A percentile compares a stretch with the other conserved stretches of the same genome.
phyloP scores from a whole-genome alignment of 176 grass and related monocot species.

The Musa itinerans region DNA sequence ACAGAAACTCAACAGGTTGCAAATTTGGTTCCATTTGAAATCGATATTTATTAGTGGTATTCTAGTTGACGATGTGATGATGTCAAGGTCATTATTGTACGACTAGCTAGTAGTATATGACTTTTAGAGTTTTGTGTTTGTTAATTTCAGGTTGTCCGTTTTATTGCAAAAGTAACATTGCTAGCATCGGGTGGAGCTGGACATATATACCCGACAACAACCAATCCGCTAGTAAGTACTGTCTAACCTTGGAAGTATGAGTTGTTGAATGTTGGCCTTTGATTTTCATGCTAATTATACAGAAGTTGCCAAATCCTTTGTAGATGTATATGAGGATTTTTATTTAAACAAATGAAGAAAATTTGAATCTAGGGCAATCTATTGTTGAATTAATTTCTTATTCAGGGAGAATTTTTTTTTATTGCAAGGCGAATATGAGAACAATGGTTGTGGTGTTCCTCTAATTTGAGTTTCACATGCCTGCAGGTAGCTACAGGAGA shows the following conservation, averaged over 20 bases:
- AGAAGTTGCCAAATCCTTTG: too few relatives aligned
- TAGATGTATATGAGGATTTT: too few relatives aligned
- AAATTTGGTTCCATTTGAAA: conserved; percentile 12
- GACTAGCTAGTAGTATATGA: conserved; percentile 2
- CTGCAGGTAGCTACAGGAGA: conserved; percentile 89
- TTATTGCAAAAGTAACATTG: conserved; percentile 88
- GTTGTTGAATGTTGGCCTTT: neutral
- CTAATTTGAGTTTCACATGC: neutral
- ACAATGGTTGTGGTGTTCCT: neutral
- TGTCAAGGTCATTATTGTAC: neutral
- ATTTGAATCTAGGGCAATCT: too few relatives aligned
- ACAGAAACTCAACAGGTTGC: conserved; percentile 64
- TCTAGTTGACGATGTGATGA: neutral
- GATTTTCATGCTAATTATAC: too few relatives aligned
- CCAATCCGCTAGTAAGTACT: conserved; percentile 66
- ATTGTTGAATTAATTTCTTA: too few relatives aligned
- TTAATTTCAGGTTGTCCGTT: conserved; percentile 54
- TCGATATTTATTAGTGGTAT: neutral
- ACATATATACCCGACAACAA: conserved; percentile 93
- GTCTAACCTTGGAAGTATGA: neutral
- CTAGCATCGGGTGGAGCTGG: conserved; percentile 93
- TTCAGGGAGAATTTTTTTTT: neutral
- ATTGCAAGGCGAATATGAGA: neutral
- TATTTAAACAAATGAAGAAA: too few relatives aligned
- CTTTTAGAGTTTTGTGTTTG: conserved; percentile 5